These are phyloP conservation scores for Mentha longifolia DNA, from an alignment of 257 asterid genomes.

Conservation along the genomic window DNA sequence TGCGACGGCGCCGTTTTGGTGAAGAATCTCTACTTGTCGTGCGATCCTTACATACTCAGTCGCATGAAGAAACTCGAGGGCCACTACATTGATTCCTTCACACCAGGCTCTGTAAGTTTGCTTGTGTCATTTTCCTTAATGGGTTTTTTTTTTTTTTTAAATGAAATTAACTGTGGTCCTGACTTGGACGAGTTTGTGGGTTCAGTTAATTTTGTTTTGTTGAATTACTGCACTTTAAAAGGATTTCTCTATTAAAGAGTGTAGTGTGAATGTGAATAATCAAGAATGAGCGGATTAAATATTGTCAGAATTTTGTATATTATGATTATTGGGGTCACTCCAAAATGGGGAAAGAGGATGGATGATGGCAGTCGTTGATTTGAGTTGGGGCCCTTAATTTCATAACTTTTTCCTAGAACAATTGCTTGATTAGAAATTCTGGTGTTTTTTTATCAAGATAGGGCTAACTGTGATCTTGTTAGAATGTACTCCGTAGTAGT, in stretches of 20 bases:
- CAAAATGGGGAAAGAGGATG: not conserved
- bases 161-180: not conserved
- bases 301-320: not conserved
- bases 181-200: not conserved
- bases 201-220: not conserved
- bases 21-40: constrained; percentile 55
- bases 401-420: no score
- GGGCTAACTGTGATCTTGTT: not conserved
- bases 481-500: no score
- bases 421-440: not conserved
- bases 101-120: constrained; percentile 28
- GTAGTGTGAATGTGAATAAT: not conserved
- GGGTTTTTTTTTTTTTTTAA: not conserved
- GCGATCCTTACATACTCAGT: constrained; percentile 53
- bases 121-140: no score
- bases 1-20: constrained; percentile 45
- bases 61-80: constrained; percentile 38
- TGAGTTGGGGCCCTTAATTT: not conserved
- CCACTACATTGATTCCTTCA: not conserved
- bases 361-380: not conserved
- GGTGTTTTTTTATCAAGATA: not conserved
- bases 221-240: not conserved
- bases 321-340: not conserved
- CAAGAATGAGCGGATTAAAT: not conserved
- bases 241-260: not conserved